phyloP scores from a whole-genome alignment of 2,329 filamentous ascomycete genomes.

The Penicillium nordicum region DNA sequence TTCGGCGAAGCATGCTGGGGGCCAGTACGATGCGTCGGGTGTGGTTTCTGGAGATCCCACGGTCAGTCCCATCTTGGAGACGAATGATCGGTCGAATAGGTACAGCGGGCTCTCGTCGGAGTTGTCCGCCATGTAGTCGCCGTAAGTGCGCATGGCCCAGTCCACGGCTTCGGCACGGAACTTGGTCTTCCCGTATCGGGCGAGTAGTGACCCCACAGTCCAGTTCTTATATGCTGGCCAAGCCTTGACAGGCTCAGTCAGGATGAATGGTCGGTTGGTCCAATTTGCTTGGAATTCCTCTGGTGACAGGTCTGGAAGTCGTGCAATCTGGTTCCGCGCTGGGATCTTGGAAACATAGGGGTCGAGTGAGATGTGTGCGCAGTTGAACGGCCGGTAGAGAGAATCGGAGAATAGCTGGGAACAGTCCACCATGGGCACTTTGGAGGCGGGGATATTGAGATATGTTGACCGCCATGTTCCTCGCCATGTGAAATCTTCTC shows the following conservation, averaged over 20 bases:
- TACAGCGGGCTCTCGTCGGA: constrained; percentile 87
- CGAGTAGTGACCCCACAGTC: constrained; percentile 65
- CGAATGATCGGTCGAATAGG: constrained; percentile 84
- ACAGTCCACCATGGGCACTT: constrained; percentile 64
- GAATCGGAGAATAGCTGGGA: constrained; percentile 82
- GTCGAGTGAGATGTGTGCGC: constrained; percentile 68
- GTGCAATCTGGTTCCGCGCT: constrained; percentile 65
- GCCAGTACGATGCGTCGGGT: constrained; percentile 65
- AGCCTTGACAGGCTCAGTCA: constrained; percentile 73
- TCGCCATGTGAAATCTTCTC: constrained; percentile 60
- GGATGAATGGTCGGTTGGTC: constrained; percentile 79
- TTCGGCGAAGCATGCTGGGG: constrained; percentile 77
- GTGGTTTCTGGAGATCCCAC: constrained; percentile 48
- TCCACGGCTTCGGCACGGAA: constrained; percentile 93
- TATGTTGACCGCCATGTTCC: constrained; percentile 82
- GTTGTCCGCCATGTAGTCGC: constrained; percentile 75
- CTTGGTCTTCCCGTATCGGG: constrained; percentile 61
- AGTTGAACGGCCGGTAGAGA: constrained; percentile 85
- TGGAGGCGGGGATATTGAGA: constrained; percentile 55
- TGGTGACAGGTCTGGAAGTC: constrained; percentile 65
- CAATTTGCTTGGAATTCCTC: constrained; percentile 72
- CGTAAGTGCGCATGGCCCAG: constrained; percentile 80
- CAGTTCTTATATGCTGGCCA: constrained; percentile 78
- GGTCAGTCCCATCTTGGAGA: constrained; percentile 73
- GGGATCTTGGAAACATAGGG: constrained; percentile 72